Evolutionary conservation across 805 yeast species (phyloP).

Genomic region (Ogataea siamensis): DNA sequence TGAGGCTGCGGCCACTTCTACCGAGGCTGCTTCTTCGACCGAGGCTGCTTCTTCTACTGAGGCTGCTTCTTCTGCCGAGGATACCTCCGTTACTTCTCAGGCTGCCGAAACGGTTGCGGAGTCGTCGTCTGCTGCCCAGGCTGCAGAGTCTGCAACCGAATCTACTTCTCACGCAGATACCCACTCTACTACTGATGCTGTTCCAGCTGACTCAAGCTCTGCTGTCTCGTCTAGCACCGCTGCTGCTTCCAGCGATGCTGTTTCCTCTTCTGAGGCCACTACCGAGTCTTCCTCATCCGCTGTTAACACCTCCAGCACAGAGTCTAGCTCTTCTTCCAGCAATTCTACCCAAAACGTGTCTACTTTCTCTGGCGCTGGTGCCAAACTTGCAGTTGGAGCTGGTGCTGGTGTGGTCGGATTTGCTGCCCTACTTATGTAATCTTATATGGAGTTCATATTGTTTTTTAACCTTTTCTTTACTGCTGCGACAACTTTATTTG

Average conservation of each 20-base stretch:
- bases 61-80: conserved; percentile 7
- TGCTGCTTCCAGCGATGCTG: conserved; percentile 9
- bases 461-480: not conserved
- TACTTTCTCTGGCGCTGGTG: conserved; percentile 16
- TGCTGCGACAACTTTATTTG: not conserved
- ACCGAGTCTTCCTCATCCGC: not conserved
- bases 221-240: conserved; percentile 19
- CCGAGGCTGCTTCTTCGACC: conserved; percentile 4
- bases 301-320: not conserved
- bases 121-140: conserved; percentile 14
- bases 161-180: conserved; percentile 13
- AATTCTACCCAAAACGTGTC: conserved; percentile 12
- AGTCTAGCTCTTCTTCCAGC: not conserved
- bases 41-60: conserved; percentile 17
- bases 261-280: not conserved
- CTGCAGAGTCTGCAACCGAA: conserved; percentile 4
- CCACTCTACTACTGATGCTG: conserved; percentile 15
- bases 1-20: conserved; percentile 9
- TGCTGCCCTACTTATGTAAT: conserved; percentile 23
- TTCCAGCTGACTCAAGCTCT: conserved; percentile 15
- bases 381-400: conserved; percentile 20
- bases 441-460: not conserved
- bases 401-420: conserved; percentile 23
- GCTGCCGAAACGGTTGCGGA: conserved; percentile 9
- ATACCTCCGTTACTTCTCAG: conserved; percentile 9